These are phyloP conservation scores for Trichoderma polysporum DNA, from an alignment of 2,329 filamentous ascomycete genomes.

Conservation along the genomic window DNA sequence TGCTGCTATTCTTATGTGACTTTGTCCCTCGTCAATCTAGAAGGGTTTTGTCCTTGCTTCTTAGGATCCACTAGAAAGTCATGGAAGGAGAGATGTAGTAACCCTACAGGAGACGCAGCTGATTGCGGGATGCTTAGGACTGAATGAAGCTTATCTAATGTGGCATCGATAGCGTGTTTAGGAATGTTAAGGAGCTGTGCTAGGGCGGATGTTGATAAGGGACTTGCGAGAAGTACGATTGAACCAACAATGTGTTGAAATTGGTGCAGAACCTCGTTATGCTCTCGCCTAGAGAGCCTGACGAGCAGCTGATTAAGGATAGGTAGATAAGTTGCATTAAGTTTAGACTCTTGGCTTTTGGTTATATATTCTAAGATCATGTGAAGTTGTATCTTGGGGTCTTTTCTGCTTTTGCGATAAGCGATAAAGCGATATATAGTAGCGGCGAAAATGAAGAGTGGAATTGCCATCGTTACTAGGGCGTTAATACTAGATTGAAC, in stretches of 20 bases:
- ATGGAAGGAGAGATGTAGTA: neutral
- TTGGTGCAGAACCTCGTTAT: neutral
- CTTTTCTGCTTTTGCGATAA: neutral
- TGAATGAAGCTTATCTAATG: neutral
- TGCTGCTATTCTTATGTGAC: neutral
- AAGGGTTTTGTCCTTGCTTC: neutral
- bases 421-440: neutral
- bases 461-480: neutral
- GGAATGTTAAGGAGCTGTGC: neutral
- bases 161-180: neutral
- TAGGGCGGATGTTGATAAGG: neutral
- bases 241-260: neutral
- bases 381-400: neutral
- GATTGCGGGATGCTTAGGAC: neutral
- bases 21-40: conserved; percentile 4
- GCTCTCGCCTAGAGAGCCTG: neutral
- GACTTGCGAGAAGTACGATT: neutral
- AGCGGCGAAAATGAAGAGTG: neutral
- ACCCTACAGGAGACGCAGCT: neutral
- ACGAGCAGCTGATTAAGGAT: neutral
- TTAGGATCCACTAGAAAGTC: neutral
- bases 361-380: neutral
- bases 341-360: conserved; percentile 16
- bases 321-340: conserved; percentile 23
- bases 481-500: neutral